These are phyloP conservation scores for Mycena galopus DNA, from an alignment of 768 basidiomycete genomes.

Conservation along the genomic window DNA sequence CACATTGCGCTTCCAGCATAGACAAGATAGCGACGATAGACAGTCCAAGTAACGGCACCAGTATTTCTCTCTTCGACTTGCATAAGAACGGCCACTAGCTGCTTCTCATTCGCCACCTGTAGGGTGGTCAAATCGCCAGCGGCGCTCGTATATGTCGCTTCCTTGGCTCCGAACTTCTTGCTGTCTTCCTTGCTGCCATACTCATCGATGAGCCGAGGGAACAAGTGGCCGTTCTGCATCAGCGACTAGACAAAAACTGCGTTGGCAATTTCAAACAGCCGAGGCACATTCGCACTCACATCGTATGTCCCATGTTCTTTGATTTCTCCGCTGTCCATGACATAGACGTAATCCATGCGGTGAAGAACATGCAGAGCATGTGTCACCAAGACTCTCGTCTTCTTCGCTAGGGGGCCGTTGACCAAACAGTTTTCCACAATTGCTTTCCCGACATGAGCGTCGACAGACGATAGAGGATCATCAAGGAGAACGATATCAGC, in stretches of 20 bases:
- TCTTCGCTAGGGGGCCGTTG: conserved; percentile 61
- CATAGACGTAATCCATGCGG: conserved; percentile 71
- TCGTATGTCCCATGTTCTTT: conserved; percentile 72
- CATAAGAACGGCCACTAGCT: conserved; percentile 53
- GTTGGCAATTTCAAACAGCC: neutral
- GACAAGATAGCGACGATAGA: conserved; percentile 62
- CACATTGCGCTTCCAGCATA: conserved; percentile 62
- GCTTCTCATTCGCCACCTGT: conserved; percentile 16
- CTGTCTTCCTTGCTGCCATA: conserved; percentile 58
- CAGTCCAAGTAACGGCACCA: conserved; percentile 63
- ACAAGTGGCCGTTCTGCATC: conserved; percentile 54
- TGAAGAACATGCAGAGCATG: conserved; percentile 69
- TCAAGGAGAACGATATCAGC: conserved; percentile 84
- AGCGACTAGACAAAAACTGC: conserved; percentile 53
- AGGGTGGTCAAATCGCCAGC: conserved; percentile 15
- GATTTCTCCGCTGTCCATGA: conserved; percentile 69
- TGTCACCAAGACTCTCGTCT: conserved; percentile 73
- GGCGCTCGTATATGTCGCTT: conserved; percentile 15
- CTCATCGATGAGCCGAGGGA: conserved; percentile 68
- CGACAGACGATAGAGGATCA: conserved; percentile 86
- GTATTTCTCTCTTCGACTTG: conserved; percentile 69
- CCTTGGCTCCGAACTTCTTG: conserved; percentile 41
- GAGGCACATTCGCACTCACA: conserved; percentile 45
- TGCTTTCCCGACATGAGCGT: conserved; percentile 78
- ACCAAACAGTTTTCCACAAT: conserved; percentile 73